Evolutionary conservation across 2,329 filamentous ascomycete species (phyloP), one percentile per base, ranked within the genome.

Genomic region (Monosporascus sp.): DNA sequence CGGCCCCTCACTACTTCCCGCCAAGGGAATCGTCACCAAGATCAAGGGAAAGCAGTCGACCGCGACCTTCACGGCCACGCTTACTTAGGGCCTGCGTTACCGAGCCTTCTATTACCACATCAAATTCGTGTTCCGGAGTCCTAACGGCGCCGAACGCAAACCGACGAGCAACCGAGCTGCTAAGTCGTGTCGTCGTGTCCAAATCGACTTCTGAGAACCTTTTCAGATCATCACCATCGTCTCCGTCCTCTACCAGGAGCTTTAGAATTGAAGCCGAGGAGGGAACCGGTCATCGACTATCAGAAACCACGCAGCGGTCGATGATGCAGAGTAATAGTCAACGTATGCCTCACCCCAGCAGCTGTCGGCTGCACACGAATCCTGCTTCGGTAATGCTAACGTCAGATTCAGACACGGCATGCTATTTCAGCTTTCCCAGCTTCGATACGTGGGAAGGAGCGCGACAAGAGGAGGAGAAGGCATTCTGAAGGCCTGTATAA

Each of bases 401-500:
- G 37, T 47, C 7, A 41, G 20, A 38, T 37, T 24, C 56, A 72
- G 69, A 69, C 49, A 71, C 72, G 63, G 79, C 75, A 52, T 80
- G 82, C 57, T 90, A 90, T 70, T 85, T 87, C 65, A 88, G 86
- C 73, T 90, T 90, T 66, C 86, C 86, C 17, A 86, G 81, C 67
- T 89, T 88, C 68, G 86, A 90, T 63, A 79, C 83, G 56, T 88
- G 85, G 76, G 80, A 81, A 43, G 73, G 73, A 20, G 75, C 74
- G 57, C 71, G 71, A 48, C 66, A 70, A 36, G 71, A 74, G 27
- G 71, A 72, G 41, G 72, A 75, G 54, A 73, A 76, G 54, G 48
- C 56, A 38, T 51, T 61, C 17, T 59, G 71, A 48, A 34, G 54
- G 31, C 31, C 11, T 34, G 31, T 14, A 11, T 34, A 14, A 14